Conservation (phyloP, 2,329 filamentous ascomycete species). For the Pleurostoma richardsiae region DNA sequence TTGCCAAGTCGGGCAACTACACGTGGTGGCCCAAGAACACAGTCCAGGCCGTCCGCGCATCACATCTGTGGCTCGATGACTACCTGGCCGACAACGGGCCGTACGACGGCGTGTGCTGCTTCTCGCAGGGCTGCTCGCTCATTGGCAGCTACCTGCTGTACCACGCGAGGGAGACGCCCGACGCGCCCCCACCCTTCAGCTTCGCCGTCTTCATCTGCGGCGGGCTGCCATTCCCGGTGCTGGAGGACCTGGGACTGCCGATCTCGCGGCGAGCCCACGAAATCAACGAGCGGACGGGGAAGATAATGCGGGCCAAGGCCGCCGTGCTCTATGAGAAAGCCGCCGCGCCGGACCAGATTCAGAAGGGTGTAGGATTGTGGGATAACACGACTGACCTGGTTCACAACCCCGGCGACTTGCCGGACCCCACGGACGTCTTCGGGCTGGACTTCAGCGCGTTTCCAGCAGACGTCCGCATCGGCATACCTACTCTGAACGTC, state of each 20-base stretch:
- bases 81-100: conserved; percentile 25
- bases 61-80: conserved; percentile 26
- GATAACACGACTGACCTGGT: conserved; percentile 22
- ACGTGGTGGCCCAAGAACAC: conserved; percentile 22
- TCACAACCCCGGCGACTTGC: conserved; percentile 21
- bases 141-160: conserved; percentile 32
- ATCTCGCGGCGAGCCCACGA: conserved; percentile 24
- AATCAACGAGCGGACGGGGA: conserved; percentile 17
- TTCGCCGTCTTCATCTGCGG: conserved; percentile 35
- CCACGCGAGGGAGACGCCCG: conserved; percentile 24
- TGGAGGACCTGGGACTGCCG: conserved; percentile 26
- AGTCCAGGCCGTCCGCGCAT: conserved; percentile 22
- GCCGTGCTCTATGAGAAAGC: conserved; percentile 16
- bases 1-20: conserved; percentile 16
- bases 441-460: conserved; percentile 26
- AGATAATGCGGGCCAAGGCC: conserved; percentile 18
- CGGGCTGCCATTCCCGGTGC: conserved; percentile 24
- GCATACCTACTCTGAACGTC: conserved; percentile 28
- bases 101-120: conserved; percentile 28
- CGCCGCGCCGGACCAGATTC: conserved; percentile 17
- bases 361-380: conserved; percentile 24
- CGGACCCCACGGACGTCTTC: conserved; percentile 21
- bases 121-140: conserved; percentile 32
- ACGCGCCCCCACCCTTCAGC: conserved; percentile 24
- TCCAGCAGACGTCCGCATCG: conserved; percentile 21